phyloP scores from a whole-genome alignment of 2,329 filamentous ascomycete species.

The Onygenales sp. region DNA sequence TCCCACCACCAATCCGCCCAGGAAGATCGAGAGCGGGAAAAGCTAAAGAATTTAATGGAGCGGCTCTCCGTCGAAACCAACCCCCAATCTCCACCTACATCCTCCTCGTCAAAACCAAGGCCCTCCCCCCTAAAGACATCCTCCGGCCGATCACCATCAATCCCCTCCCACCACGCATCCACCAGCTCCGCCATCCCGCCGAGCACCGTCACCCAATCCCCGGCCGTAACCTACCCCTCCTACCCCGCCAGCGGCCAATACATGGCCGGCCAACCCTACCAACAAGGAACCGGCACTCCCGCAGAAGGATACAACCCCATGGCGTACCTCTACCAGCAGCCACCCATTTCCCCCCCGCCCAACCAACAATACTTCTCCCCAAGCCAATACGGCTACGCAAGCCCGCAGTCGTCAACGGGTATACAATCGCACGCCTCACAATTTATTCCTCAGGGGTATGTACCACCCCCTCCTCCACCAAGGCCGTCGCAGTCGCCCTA shows the following conservation, averaged over 20 bases:
- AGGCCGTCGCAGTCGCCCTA: conserved; percentile 46
- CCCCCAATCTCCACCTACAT: conserved; percentile 35
- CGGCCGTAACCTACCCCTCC: conserved; percentile 15
- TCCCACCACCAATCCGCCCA: conserved; percentile 47
- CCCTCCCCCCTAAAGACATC: conserved; percentile 23
- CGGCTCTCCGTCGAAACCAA: conserved; percentile 73
- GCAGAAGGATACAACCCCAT: conserved; percentile 42
- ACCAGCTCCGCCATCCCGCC: conserved; percentile 2
- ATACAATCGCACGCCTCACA: conserved; percentile 28
- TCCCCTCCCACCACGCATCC: conserved; percentile 30
- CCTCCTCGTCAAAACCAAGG: conserved; percentile 30
- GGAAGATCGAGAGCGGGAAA: conserved; percentile 77
- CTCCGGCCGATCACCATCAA: conserved; percentile 20
- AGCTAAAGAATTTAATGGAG: conserved; percentile 84
- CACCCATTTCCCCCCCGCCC: conserved; percentile 34
- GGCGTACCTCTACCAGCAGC: conserved; percentile 35
- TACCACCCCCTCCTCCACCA: conserved; percentile 58
- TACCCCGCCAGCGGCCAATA: conserved; percentile 19
- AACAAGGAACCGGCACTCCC: conserved; percentile 32
- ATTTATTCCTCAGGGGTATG: conserved; percentile 52
- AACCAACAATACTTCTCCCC: conserved; percentile 30
- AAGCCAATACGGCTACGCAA: conserved; percentile 24
- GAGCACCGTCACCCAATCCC: not conserved
- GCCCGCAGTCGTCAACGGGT: conserved; percentile 18
- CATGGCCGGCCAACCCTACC: conserved; percentile 22